Percentiles rank a stretch among this genome's conserved stretches.
These are phyloP conservation scores for Tuber melanosporum DNA, from an alignment of 495 filamentous ascomycete species.

Conservation along the genomic window DNA sequence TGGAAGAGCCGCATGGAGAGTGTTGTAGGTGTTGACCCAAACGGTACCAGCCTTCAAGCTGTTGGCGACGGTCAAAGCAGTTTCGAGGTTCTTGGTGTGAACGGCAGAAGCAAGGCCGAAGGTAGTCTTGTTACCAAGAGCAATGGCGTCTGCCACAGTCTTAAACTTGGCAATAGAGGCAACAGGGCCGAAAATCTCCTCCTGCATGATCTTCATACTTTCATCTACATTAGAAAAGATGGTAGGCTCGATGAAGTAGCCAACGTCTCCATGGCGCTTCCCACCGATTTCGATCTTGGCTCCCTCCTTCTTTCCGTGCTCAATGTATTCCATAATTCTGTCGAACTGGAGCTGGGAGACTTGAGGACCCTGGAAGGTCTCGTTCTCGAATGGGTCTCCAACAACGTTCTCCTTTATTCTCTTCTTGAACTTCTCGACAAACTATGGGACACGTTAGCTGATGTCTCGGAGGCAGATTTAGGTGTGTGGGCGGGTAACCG, in stretches of 20 bases:
- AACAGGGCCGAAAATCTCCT: slow-evolving; percentile 97
- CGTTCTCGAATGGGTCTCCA: slow-evolving; percentile 78
- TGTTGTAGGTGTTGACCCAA: slow-evolving; percentile 93
- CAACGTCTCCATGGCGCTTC: slow-evolving; percentile 78
- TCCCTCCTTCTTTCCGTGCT: slow-evolving; percentile 78
- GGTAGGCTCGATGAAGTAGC: slow-evolving; percentile 97
- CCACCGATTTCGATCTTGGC: slow-evolving; percentile 81
- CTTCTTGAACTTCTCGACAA: slow-evolving; percentile 79
- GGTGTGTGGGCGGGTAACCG: background rate
- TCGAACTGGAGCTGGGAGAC: slow-evolving; percentile 93
- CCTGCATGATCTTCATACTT: slow-evolving; percentile 97
- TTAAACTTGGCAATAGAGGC: slow-evolving; percentile 91
- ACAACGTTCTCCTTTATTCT: slow-evolving; percentile 75
- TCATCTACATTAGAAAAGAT: slow-evolving; percentile 84
- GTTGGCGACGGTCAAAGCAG: slow-evolving; percentile 81
- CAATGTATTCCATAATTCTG: slow-evolving; percentile 96
- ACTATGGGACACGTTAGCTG: slow-evolving; percentile 47
- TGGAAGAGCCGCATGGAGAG: slow-evolving; percentile 64
- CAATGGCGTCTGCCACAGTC: slow-evolving; percentile 76
- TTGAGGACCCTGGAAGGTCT: slow-evolving; percentile 97
- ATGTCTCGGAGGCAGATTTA: background rate
- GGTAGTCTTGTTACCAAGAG: slow-evolving; percentile 69
- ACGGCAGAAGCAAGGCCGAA: slow-evolving; percentile 89
- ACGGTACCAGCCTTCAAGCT: slow-evolving; percentile 80
- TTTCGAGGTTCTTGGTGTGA: slow-evolving; percentile 90